phyloP scores from a whole-genome alignment of 257 asterid species.

The Solanum chiquidenum region DNA sequence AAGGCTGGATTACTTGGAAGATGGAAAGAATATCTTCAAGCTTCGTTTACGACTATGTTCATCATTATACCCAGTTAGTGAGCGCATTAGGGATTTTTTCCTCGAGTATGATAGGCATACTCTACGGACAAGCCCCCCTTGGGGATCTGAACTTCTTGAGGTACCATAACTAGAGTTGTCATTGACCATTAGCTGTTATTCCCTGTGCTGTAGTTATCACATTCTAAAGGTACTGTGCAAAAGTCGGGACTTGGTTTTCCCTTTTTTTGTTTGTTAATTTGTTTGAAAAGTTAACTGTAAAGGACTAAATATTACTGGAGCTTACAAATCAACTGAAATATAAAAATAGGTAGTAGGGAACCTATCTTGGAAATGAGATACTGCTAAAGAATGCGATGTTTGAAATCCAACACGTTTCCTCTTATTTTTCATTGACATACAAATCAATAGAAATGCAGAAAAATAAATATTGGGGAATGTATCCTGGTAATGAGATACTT shows the following conservation, averaged over 20 bases:
- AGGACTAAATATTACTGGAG: background rate
- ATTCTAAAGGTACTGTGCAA: background rate
- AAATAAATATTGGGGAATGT: background rate
- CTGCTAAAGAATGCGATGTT: background rate
- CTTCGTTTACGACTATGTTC: conserved; percentile 91
- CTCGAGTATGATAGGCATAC: conserved; percentile 94
- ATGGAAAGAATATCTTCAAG: conserved; percentile 84
- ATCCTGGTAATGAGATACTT: background rate
- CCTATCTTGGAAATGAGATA: background rate
- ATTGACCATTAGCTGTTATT: background rate
- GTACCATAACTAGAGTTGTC: conserved; percentile 21
- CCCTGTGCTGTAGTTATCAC: conserved; percentile 1
- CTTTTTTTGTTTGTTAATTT: background rate
- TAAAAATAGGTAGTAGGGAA: background rate
- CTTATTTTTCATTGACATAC: background rate
- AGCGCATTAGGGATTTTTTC: conserved; percentile 95
- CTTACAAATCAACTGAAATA: background rate
- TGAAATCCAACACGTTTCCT: background rate
- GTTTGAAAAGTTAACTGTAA: background rate
- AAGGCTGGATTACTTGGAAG: conserved; percentile 89
- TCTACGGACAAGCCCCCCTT: conserved; percentile 98
- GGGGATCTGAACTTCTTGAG: conserved; percentile 99
- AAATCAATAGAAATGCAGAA: background rate
- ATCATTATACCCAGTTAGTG: conserved; percentile 87
- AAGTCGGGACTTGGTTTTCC: background rate